These are phyloP conservation scores for Saccharomyces hybrid DNA, from an alignment of 1,139 yeast species.

Conservation along the genomic window DNA sequence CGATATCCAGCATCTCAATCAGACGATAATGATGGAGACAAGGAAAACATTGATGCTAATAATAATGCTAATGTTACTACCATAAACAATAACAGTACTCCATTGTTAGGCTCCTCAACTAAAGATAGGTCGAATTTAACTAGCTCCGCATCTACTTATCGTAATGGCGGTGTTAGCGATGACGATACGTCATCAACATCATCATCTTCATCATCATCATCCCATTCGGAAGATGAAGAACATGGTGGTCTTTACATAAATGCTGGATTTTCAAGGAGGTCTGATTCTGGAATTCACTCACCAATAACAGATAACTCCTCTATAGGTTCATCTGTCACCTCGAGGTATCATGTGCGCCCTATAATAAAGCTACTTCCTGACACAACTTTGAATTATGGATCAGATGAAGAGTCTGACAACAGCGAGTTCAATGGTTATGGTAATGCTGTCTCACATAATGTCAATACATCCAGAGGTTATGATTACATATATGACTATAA, in stretches of 20 bases:
- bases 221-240: conserved; percentile 31
- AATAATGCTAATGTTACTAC: conserved; percentile 6
- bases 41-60: conserved; percentile 17
- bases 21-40: conserved; percentile 18
- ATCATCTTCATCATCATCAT: conserved; percentile 26
- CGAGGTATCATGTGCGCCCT: conserved; percentile 28
- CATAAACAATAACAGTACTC: neutral
- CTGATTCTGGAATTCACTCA: conserved; percentile 20
- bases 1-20: conserved; percentile 33
- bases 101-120: neutral
- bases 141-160: neutral
- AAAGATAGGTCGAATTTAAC: neutral
- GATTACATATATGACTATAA: conserved; percentile 84
- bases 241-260: conserved; percentile 33
- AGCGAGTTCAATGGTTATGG: conserved; percentile 36
- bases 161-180: conserved; percentile 13
- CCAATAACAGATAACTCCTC: conserved; percentile 30
- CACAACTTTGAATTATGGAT: conserved; percentile 69
- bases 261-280: conserved; percentile 29
- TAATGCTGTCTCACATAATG: conserved; percentile 65
- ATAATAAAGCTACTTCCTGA: conserved; percentile 76
- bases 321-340: conserved; percentile 25
- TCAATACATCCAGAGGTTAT: conserved; percentile 66
- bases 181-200: conserved; percentile 11
- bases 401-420: conserved; percentile 61